Evolutionary conservation across 805 yeast genomes (phyloP), one percentile per base, ranked within the genome.

Genomic region (Ogataea philodendri): DNA sequence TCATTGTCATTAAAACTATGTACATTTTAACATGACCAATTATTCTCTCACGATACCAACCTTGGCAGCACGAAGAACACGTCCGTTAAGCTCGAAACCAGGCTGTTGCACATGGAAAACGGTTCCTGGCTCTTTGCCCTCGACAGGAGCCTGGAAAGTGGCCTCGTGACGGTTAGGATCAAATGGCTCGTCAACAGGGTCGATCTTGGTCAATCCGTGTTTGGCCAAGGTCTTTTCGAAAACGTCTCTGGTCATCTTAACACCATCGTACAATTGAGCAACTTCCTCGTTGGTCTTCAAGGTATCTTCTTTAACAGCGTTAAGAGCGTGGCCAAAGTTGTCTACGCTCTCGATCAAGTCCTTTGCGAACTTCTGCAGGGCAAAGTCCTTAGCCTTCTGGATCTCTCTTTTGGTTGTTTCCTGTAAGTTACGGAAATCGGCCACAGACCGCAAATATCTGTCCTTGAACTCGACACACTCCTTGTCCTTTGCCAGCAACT

Each of bases 151-250:
- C 68, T 88, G 93, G 63, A 88, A 89, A 20, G 90, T 78, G 35
- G 96, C 97, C 66, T 88, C 97, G 62, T 88, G 97, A 52, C 70
- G 71, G 65, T 89, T 86, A 44, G 97, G 96, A 61, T 88, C 95
- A 52, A 89, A 88, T 48, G 66, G 70, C 63, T 87, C 86, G 45
- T 90, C 95, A 22, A 84, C 40, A 32, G 97, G 96, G 54, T 86
- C 81, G 44, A 86, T 70, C 66, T 85, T 86, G 46, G 64, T 71
- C 46, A 88, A 69, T 25, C 97, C 97, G 63, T 88, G 90, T 55
- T 70, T 81, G 40, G 63, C 65, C 53, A 88, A 72, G 22, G 96
- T 88, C 70, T 81, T 84, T 59, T 84, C 93, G 51, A 88, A 84
- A 22, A 89, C 78, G 49, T 76, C 77, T 67, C 83, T 81, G 36